Percentiles rank a stretch among this genome's conserved stretches.
Evolutionary conservation across 2,329 filamentous ascomycete species (phyloP).

Genomic region (Pestalotiopsis sp.): DNA sequence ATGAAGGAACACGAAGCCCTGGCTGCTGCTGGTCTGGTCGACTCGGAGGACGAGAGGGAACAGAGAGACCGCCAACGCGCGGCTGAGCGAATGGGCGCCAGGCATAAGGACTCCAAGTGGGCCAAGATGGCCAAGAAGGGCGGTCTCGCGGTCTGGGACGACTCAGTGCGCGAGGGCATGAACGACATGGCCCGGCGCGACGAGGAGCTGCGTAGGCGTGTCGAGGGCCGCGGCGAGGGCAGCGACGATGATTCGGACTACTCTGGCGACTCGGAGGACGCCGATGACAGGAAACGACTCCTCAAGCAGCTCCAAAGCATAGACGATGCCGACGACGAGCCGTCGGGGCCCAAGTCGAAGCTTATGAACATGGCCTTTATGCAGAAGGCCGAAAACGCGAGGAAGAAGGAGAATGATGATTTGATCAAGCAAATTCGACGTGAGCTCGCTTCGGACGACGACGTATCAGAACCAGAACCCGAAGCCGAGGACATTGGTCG

Average conservation of each 20-base stretch:
- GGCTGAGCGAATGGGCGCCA: slow-evolving; percentile 81
- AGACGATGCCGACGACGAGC: slow-evolving; percentile 48
- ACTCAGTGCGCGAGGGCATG: slow-evolving; percentile 77
- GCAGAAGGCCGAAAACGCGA: slow-evolving; percentile 81
- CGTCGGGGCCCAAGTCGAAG: slow-evolving; percentile 56
- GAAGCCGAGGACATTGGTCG: slow-evolving; percentile 67
- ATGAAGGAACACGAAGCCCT: slow-evolving; percentile 54
- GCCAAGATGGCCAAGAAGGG: slow-evolving; percentile 81
- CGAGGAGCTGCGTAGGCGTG: slow-evolving; percentile 78
- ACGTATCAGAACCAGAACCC: slow-evolving; percentile 52
- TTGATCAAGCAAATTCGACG: slow-evolving; percentile 70
- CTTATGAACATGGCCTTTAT: slow-evolving; percentile 92
- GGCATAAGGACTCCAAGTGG: slow-evolving; percentile 90
- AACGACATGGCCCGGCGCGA: slow-evolving; percentile 81
- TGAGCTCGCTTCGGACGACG: slow-evolving; percentile 69
- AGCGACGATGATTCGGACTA: slow-evolving; percentile 49
- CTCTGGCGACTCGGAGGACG: slow-evolving; percentile 60
- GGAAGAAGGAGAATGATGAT: slow-evolving; percentile 80
- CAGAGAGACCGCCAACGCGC: slow-evolving; percentile 74
- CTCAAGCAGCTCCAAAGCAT: slow-evolving; percentile 51
- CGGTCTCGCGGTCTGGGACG: slow-evolving; percentile 84
- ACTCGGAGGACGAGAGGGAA: slow-evolving; percentile 68
- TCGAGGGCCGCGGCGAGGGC: slow-evolving; percentile 66
- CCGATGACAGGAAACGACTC: slow-evolving; percentile 49
- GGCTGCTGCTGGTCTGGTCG: slow-evolving; percentile 60